Evolutionary conservation across 805 yeast species (phyloP).

Genomic region (Saccharomycopsis synnaedendra): DNA sequence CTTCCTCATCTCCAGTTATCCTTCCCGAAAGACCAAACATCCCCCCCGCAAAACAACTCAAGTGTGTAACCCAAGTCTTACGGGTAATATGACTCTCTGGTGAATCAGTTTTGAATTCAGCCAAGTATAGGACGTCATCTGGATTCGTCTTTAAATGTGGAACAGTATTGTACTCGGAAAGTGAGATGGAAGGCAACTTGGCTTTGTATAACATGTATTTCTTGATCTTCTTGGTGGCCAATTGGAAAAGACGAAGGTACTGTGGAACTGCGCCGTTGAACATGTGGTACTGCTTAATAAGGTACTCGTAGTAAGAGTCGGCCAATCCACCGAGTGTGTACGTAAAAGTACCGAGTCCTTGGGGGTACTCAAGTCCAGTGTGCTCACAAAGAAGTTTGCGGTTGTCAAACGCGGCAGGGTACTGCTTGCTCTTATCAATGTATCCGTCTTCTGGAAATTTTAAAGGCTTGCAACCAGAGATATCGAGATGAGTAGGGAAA

Average conservation of each 20-base stretch:
- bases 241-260: constrained; percentile 24
- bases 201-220: constrained; percentile 35
- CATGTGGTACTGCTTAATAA: constrained; percentile 36
- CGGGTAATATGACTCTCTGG: constrained; percentile 9
- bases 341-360: background rate
- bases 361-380: constrained; percentile 16
- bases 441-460: constrained; percentile 23
- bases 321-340: constrained; percentile 31
- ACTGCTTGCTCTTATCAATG: constrained; percentile 12
- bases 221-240: constrained; percentile 28
- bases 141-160: constrained; percentile 16
- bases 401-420: constrained; percentile 25
- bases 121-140: constrained; percentile 15
- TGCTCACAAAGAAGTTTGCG: constrained; percentile 26
- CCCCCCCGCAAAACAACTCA: constrained; percentile 43
- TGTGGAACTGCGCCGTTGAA: constrained; percentile 28
- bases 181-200: constrained; percentile 24
- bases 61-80: constrained; percentile 26
- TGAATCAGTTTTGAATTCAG: constrained; percentile 19
- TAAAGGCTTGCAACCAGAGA: constrained; percentile 37
- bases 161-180: constrained; percentile 6
- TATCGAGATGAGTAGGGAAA: constrained; percentile 34
- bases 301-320: constrained; percentile 38
- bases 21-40: constrained; percentile 38
- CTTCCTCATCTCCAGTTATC: constrained; percentile 21